These are phyloP conservation scores for Starmerella etchellsii DNA, from an alignment of 805 yeast species.

Conservation along the genomic window DNA sequence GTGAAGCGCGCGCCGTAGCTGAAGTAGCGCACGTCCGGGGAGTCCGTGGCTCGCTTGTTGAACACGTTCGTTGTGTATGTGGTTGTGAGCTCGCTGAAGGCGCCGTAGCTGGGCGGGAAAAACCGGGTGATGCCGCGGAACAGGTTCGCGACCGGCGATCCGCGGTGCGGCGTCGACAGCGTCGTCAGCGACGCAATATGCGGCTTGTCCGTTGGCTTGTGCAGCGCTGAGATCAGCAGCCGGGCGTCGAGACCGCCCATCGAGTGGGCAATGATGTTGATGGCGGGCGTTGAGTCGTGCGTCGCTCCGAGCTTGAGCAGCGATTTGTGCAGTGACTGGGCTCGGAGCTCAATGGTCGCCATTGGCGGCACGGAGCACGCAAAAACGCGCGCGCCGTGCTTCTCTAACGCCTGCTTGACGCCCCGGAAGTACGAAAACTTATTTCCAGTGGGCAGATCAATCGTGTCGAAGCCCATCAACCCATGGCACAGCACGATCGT, in stretches of 20 bases:
- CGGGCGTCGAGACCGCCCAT: conserved; percentile 91
- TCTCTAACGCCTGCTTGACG: conserved; percentile 45
- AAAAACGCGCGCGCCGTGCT: conserved; percentile 53
- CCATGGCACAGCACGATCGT: conserved; percentile 85
- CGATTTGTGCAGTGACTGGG: conserved; percentile 40
- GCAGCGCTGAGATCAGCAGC: conserved; percentile 50
- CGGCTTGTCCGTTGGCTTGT: conserved; percentile 30
- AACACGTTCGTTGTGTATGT: conserved; percentile 36
- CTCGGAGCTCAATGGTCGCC: conserved; percentile 61
- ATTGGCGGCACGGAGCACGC: conserved; percentile 75
- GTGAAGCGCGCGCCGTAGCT: conserved; percentile 68
- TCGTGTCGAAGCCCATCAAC: conserved; percentile 62
- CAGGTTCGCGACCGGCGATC: conserved; percentile 71
- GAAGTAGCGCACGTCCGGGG: conserved; percentile 55
- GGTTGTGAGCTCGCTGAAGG: conserved; percentile 58
- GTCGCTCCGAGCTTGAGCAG: conserved; percentile 28
- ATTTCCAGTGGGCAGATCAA: conserved; percentile 31
- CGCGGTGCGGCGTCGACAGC: conserved; percentile 77
- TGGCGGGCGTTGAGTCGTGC: conserved; percentile 25
- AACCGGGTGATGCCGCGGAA: conserved; percentile 28
- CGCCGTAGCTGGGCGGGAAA: conserved; percentile 24
- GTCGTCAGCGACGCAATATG: conserved; percentile 69
- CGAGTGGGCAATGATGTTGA: conserved; percentile 76
- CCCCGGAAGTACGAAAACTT: conserved; percentile 73
- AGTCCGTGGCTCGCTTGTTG: conserved; percentile 41